Conservation (phyloP, 768 basidiomycete genomes). For the Lactifluus piperatus region DNA sequence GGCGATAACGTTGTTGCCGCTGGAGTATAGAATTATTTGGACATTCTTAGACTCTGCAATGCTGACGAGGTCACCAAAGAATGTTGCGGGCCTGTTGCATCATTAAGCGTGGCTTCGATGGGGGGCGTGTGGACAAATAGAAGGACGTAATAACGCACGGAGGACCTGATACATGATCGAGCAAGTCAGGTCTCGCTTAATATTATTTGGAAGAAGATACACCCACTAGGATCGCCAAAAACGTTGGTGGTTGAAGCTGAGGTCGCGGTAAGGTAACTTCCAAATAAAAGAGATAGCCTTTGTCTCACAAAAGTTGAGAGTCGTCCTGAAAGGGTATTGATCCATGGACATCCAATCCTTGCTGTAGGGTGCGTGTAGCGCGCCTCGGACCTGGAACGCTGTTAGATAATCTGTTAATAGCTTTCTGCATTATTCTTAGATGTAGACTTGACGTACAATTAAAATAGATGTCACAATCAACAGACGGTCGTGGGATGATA, state of each 20-base stretch:
- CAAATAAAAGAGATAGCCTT: neutral
- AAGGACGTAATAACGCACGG: neutral
- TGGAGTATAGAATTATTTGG: conserved; percentile 8
- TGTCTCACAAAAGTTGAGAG: conserved; percentile 7
- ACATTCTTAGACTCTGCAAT: conserved; percentile 1
- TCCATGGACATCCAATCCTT: conserved; percentile 32
- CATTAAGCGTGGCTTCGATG: neutral
- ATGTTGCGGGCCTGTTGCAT: conserved; percentile 7
- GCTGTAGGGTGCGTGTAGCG: conserved; percentile 62
- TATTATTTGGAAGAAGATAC: neutral
- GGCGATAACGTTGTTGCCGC: conserved; percentile 13
- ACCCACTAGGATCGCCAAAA: conserved; percentile 15
- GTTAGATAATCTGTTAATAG: neutral
- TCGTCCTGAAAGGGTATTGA: conserved; percentile 9
- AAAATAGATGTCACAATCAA: conserved; percentile 48
- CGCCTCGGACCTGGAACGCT: conserved; percentile 49
- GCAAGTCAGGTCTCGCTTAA: neutral
- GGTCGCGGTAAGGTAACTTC: neutral
- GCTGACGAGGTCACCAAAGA: conserved; percentile 9
- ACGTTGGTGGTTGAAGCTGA: conserved; percentile 9
- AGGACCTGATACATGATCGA: neutral
- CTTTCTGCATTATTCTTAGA: neutral
- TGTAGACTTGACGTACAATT: conserved; percentile 38
- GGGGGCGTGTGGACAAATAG: too few relatives aligned
- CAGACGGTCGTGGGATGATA: conserved; percentile 39